Conservation (phyloP, 164 flowering plant species). For the Stephania japonica region DNA sequence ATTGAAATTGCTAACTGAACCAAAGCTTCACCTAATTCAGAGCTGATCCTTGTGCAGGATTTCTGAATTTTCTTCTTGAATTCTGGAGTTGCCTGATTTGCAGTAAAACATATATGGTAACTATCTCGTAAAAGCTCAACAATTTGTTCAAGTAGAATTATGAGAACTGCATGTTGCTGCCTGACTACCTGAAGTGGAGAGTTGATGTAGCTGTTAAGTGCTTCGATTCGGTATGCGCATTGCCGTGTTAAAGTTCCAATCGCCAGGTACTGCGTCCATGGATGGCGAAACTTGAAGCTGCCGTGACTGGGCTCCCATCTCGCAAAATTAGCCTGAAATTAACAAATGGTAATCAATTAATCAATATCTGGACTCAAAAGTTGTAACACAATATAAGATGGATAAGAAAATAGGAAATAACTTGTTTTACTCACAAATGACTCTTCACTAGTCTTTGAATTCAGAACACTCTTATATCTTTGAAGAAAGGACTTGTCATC, state of each 20-base stretch:
- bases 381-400: not conserved
- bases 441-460: conserved; percentile 56
- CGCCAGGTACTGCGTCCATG: conserved; percentile 76
- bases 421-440: conserved; percentile 41
- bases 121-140: not conserved
- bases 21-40: conserved; percentile 40
- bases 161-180: not conserved
- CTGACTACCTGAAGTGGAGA: conserved; percentile 39
- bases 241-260: conserved; percentile 48
- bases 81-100: conserved; percentile 27
- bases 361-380: not conserved
- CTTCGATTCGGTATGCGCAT: conserved; percentile 66
- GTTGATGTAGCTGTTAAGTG: conserved; percentile 40
- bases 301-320: conserved; percentile 85
- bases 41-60: conserved; percentile 36
- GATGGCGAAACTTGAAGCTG: conserved; percentile 50
- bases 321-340: conserved; percentile 67
- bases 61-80: conserved; percentile 37
- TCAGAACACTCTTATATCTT: conserved; percentile 56
- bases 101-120: not conserved
- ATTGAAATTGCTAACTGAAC: conserved; percentile 36
- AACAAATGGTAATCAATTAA: not conserved
- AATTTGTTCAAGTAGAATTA: not conserved
- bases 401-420: not conserved
- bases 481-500: conserved; percentile 37